These are phyloP conservation scores for Nannizziopsis arthrosporioides DNA, from an alignment of 2,329 filamentous ascomycete species.

Conservation along the genomic window DNA sequence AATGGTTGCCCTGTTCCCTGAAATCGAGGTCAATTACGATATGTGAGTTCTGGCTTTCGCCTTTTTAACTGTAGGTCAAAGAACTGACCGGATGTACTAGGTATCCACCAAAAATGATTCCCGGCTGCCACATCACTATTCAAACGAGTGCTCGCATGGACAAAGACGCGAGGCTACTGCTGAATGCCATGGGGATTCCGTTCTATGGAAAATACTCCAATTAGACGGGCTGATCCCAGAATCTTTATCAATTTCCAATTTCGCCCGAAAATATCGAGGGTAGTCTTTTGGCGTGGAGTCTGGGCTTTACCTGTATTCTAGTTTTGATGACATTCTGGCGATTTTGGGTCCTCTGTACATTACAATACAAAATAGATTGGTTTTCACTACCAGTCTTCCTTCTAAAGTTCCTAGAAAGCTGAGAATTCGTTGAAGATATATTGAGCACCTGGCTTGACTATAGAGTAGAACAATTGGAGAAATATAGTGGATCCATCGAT, in stretches of 20 bases:
- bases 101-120: conserved; percentile 63
- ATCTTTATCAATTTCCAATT: background rate
- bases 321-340: background rate
- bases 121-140: conserved; percentile 70
- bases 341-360: background rate
- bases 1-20: conserved; percentile 73
- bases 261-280: too few species aligned
- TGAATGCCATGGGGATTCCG: conserved; percentile 61
- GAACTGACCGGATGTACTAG: conserved; percentile 26
- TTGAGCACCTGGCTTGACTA: too few species aligned
- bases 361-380: conserved; percentile 1
- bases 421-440: too few species aligned
- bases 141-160: conserved; percentile 78
- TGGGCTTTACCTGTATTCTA: background rate
- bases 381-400: background rate
- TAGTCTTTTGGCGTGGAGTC: background rate
- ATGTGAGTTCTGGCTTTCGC: conserved; percentile 46
- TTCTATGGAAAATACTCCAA: conserved; percentile 65
- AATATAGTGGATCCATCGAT: background rate
- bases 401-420: too few species aligned
- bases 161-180: conserved; percentile 66
- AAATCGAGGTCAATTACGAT: conserved; percentile 90
- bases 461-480: background rate
- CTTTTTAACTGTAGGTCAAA: background rate
- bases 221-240: conserved; percentile 21